A percentile compares a stretch with the other conserved stretches of the same genome.
Conservation (phyloP, 2,329 filamentous ascomycete genomes). For the Neofusicoccum kwambonambiense region DNA sequence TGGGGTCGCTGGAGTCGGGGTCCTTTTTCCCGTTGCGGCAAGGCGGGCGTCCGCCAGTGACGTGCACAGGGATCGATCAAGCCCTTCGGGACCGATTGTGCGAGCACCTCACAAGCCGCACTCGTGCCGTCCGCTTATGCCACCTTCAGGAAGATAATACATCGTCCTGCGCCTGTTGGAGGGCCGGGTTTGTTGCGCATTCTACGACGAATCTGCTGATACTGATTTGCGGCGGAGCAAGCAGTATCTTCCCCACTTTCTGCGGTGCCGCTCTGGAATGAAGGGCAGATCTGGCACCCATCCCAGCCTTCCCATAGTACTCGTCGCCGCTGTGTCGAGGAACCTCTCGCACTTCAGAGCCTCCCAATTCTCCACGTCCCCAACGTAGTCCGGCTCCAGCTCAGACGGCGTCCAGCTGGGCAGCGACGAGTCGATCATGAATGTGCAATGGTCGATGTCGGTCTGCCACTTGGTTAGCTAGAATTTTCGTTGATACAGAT, state of each 20-base stretch:
- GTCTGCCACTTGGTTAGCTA: conserved; percentile 45
- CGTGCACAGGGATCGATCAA: not conserved
- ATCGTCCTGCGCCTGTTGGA: not conserved
- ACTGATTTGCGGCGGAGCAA: conserved; percentile 59
- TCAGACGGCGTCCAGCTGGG: conserved; percentile 58
- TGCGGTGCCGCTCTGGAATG: conserved; percentile 66
- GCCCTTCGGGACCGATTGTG: not conserved
- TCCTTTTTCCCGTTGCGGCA: conserved; percentile 11
- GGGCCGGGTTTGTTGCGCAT: not conserved
- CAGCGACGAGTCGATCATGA: conserved; percentile 85
- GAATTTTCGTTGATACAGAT: not conserved
- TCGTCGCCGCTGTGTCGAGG: conserved; percentile 74
- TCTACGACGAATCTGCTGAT: conserved; percentile 3
- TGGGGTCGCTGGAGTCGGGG: conserved; percentile 12
- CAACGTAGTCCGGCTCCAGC: conserved; percentile 77
- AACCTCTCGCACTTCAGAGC: conserved; percentile 72
- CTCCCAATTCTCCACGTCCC: conserved; percentile 75
- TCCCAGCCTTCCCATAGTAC: conserved; percentile 70
- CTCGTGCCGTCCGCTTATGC: not conserved
- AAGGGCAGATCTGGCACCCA: conserved; percentile 75
- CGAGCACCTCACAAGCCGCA: not conserved
- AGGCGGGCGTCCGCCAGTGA: conserved; percentile 7
- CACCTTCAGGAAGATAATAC: not conserved
- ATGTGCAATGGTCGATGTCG: conserved; percentile 71
- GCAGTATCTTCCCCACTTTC: conserved; percentile 88